A percentile compares a stretch with the other conserved stretches of the same genome.
Conservation (phyloP, 106 monocot species). For the Xerophyta viscosa region DNA sequence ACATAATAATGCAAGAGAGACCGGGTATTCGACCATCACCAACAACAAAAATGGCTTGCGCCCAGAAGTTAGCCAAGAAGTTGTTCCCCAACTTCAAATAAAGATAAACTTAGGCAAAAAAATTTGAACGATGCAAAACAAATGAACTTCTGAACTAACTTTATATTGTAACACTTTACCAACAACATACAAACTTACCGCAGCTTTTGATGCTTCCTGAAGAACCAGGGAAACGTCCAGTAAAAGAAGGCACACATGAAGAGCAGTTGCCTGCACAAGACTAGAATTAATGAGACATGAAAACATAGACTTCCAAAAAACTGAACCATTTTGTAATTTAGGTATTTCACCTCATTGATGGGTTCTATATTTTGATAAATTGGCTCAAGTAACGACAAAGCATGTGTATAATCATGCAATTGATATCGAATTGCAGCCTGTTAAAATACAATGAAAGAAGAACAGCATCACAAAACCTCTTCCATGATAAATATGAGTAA, state of each 20-base stretch:
- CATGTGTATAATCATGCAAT: conserved; percentile 58
- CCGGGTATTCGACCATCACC: no score
- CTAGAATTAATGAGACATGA: conserved; percentile 4
- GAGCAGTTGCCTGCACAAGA: conserved; percentile 58
- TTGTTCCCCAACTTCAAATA: no score
- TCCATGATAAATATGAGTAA: no score
- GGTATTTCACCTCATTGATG: conserved; percentile 86
- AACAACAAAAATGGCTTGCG: no score
- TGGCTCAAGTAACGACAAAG: conserved; percentile 52
- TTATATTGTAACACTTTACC: no score
- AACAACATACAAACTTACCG: conserved; percentile 46
- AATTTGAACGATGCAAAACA: no score
- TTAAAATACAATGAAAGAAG: no score
- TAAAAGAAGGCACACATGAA: conserved; percentile 81
- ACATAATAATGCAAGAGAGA: no score
- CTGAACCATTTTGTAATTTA: not conserved
- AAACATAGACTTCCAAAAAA: not conserved
- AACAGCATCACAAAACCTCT: not conserved
- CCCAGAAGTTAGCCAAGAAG: no score
- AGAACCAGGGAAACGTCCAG: conserved; percentile 72
- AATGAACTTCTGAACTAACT: no score
- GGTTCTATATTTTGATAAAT: conserved; percentile 74
- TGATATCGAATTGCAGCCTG: conserved; percentile 81
- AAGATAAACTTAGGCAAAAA: no score
- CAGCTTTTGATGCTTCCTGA: conserved; percentile 65